Evolutionary conservation across 441 rosid species (phyloP), one percentile per base, ranked within the genome.

Genomic region (Melianthus villosus): DNA sequence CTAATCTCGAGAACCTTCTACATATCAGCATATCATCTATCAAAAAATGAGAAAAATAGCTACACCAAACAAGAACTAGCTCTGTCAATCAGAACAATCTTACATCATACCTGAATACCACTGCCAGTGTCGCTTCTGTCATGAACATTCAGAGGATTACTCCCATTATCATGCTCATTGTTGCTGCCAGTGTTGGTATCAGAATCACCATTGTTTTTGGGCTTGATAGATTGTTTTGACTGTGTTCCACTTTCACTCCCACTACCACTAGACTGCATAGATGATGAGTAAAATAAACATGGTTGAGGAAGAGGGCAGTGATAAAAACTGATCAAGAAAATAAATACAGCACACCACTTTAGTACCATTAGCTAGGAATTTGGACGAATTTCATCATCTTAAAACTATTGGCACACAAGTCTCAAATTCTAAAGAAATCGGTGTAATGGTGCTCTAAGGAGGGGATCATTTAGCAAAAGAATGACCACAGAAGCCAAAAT

Each of bases 41-140:
- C 27, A 22, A 27, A 8, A 15, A 14, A 0, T 7, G 7, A 9
- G 17, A 4, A 4, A 14, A 1, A 11, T 5, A 34, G 9, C 17
- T 3, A 34, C 16, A 34, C 2, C 15, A 14, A 12, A 34, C 38
- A 4, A 34, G 14, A 34, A 12, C 38, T 23, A 22, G 26, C 42
- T 20, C 13, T 9, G 25, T 20, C n/a, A n/a, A 12, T 19, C 7
- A 22, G 10, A 38, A 7, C 11, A 7, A 38, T 4, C 9, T 38
- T n/a, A n/a, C n/a, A n/a, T 5, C 8, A n/a, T 56, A 75, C 83
- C 79, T 75, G 75, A 53, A 73, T 69, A 47, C 77, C 79, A 55
- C 75, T 75, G 35, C 75, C 77, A 50, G 62, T 51, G 42, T 72
- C 79, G 36, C 75, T 75, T 46, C 79, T 74, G 47, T 68, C 68